phyloP scores from a whole-genome alignment of 345 rosid species.

The Eucalyptus victrix region DNA sequence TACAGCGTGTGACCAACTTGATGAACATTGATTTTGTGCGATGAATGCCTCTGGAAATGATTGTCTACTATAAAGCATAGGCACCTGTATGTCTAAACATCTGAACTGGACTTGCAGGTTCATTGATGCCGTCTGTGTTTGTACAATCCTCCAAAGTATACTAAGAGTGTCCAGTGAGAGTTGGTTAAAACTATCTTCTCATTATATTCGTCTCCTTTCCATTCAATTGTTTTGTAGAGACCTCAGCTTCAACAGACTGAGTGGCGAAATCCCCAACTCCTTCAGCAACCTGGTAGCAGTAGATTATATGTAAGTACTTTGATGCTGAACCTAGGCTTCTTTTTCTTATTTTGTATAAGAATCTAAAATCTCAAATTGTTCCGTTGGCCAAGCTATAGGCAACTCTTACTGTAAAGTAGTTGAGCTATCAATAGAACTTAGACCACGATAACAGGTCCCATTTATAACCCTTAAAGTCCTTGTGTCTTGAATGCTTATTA shows the following conservation, averaged over 20 bases:
- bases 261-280: neutral
- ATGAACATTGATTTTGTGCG: neutral
- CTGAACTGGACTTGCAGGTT: neutral
- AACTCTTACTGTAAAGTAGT: neutral
- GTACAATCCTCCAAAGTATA: neutral
- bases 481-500: neutral
- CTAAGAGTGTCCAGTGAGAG: neutral
- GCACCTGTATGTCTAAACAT: neutral
- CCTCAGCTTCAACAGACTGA: neutral
- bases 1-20: neutral
- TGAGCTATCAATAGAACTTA: too few species aligned
- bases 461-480: neutral
- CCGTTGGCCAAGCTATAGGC: neutral
- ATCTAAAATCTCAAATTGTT: neutral
- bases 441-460: neutral
- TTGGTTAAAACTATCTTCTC: neutral
- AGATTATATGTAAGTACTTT: neutral
- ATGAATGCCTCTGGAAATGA: neutral
- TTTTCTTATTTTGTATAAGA: neutral
- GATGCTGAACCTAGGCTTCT: neutral
- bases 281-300: accelerated
- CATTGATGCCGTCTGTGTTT: neutral
- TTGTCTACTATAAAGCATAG: neutral
- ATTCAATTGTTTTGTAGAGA: neutral
- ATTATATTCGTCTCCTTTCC: neutral